phyloP scores from a whole-genome alignment of 1,284 basidiomycete species.

The Cryptococcus hybrid region DNA sequence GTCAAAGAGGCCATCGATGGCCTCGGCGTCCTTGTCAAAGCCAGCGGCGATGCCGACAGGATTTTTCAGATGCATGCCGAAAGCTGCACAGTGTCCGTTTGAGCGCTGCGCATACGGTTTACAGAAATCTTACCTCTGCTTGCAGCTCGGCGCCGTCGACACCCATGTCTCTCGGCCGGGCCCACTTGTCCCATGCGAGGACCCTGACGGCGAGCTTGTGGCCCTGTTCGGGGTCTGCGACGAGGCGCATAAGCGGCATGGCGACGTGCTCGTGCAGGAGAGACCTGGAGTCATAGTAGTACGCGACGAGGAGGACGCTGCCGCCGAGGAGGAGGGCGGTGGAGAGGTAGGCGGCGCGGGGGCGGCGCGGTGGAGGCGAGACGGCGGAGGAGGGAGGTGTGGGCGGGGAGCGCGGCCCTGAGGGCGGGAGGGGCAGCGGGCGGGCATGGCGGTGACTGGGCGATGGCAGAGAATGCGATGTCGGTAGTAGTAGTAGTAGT shows the following conservation, averaged over 20 bases:
- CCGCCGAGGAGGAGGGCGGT: conserved; percentile 53
- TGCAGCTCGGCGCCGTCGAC: conserved; percentile 68
- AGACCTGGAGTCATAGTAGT: conserved; percentile 86
- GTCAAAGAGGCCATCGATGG: conserved; percentile 90
- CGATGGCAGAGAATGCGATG: neutral
- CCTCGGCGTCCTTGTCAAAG: conserved; percentile 97
- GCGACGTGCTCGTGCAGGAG: conserved; percentile 79
- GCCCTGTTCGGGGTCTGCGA: conserved; percentile 76
- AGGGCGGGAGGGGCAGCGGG: neutral
- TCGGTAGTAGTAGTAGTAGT: neutral
- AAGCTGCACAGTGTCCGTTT: conserved; percentile 56
- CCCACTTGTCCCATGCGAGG: conserved; percentile 54
- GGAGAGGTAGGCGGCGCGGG: conserved; percentile 30
- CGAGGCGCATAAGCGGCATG: conserved; percentile 65
- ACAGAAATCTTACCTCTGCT: conserved; percentile 62
- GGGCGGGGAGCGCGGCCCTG: neutral
- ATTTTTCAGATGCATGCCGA: conserved; percentile 76
- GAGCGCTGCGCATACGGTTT: conserved; percentile 33
- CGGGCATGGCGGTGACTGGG: neutral
- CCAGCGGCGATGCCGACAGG: conserved; percentile 94
- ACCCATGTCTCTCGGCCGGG: conserved; percentile 67
- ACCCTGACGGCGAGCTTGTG: conserved; percentile 83
- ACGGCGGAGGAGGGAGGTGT: neutral
- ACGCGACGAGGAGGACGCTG: conserved; percentile 67
- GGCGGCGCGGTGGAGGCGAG: neutral